Base-by-base conservation (phyloP, 768 basidiomycete genomes). In the Naganishia vaughanmartiniae region DNA sequence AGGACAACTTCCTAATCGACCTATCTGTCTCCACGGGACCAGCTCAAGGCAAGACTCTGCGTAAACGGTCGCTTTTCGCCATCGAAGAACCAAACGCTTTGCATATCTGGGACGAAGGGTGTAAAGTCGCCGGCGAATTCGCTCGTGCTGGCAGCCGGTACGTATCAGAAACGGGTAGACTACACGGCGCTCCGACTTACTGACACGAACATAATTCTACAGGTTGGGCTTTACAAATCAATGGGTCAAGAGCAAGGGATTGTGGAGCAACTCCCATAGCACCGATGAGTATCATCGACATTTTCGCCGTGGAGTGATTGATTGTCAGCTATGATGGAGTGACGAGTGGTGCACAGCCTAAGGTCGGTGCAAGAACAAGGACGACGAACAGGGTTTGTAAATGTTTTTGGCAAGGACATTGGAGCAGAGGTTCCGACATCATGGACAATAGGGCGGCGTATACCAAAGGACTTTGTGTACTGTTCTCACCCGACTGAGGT, bases 31-130 rank as follows among this genome's bases (percentile, higher is more conserved):
- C 36, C 14, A 39, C 24, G 3, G 51, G 34, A 4, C 36, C 46
- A 15, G 17, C 36, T 30, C 51, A 67, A 54, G 53, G 21, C 30
- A 24, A 67, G 31, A 21, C 51, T 28, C 33, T 30, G 17, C 55
- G 14, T 42, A 69, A 58, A 31, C 67, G 67, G 0, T 46, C 54
- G 4, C n/a, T 69, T 21, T 19, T 58, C 55, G 67, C 39, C 33
- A 15, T 26, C 4, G 24, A 55, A 7, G 39, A 51, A 21, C 42
- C 33, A 3, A n/a, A 55, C n/a, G 60, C 56, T 30, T 17, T 55
- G n/a, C 19, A 39, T 17, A 53, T 56, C 6, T 70, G 70, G 70
- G 70, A 65, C 9, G 42, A 54, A 45, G 70, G 70, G 0, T 70
- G 70, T 36, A 63, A 56, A 19, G 33, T 66, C 14, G 70, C 60